Evolutionary conservation across 768 basidiomycete species (phyloP), one percentile per base, ranked within the genome.

Genomic region (Hygrophoropsis aurantiaca): DNA sequence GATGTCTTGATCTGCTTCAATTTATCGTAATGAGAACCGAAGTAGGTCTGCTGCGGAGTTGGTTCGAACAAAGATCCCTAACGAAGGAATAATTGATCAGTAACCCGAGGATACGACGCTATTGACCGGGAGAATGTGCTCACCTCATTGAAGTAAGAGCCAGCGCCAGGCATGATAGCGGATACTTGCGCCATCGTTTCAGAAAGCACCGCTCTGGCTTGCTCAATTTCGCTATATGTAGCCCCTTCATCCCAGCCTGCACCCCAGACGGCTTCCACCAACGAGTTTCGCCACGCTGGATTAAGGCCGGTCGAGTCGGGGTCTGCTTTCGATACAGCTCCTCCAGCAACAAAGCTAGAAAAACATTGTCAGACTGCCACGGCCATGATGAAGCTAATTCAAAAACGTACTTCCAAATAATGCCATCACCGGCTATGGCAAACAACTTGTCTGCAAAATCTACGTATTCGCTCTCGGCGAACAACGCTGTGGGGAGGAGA

Each of bases 71-170:
- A 49, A 0, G 67, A 71, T 3, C 69, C 76, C 74, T 75, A 40
- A 2, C 15, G n/a, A 30, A 7, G 27, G 13, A 13, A 30, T 13
- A 11, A 16, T 42, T 24, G 3, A 42, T 24, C 24, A 19, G 26
- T 33, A 30, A 13, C 27, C 27, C 27, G 27, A 7, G 27, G 49
- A n/a, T n/a, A n/a, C n/a, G n/a, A n/a, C n/a, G n/a, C n/a, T 18
- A 19, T 40, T 19, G 5, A 40, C 20, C 19, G 20, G 25, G 7
- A 16, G 20, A 30, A 25, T 24, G 40, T 26, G 49, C 62, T 32
- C 26, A 70, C 74, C 66, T 77, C 75, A 55, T 77, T 75, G 41
- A 73, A 62, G 54, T 77, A 75, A 3, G 74, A 60, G 5, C 69
- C 74, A 1, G 57, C 54, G 10, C 52, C 41, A 0, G 61, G 61